Conservation (phyloP, 1,139 yeast genomes). For the Blastobotrys capitulatus region DNA sequence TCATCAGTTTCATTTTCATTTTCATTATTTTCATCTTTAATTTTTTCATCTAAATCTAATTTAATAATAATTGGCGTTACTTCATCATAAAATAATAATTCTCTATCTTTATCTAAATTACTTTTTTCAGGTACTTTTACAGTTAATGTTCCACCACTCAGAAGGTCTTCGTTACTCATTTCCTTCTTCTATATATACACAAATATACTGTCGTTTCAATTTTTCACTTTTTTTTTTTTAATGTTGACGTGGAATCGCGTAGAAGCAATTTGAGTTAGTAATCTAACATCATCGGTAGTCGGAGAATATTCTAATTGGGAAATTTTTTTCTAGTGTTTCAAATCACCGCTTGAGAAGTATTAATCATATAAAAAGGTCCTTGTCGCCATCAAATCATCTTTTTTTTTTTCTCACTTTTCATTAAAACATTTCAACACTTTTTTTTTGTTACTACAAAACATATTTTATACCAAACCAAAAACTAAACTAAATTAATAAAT, state of each 20-base stretch:
- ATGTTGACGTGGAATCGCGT: slow-evolving; percentile 2
- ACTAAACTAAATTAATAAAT: neutral
- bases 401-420: neutral
- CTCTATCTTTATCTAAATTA: neutral
- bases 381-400: neutral
- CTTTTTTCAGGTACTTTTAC: slow-evolving; percentile 8
- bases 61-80: slow-evolving; percentile 17
- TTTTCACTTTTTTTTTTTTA: neutral
- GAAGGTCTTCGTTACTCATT: slow-evolving; percentile 9
- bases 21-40: neutral
- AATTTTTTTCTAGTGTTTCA: too few relatives aligned
- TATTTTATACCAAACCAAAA: too few relatives aligned
- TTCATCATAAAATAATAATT: slow-evolving; percentile 23
- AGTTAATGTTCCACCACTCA: slow-evolving; percentile 6
- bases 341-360: too few relatives aligned
- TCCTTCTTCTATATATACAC: too few relatives aligned
- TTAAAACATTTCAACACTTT: neutral
- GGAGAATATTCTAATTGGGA: neutral
- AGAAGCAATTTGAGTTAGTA: neutral
- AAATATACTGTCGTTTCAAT: neutral
- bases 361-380: neutral
- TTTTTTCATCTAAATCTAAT: slow-evolving; percentile 7
- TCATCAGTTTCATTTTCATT: neutral
- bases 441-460: neutral
- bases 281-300: neutral